These are phyloP conservation scores for Cladosporium oxysporum DNA, from an alignment of 2,329 filamentous ascomycete species.

Conservation along the genomic window DNA sequence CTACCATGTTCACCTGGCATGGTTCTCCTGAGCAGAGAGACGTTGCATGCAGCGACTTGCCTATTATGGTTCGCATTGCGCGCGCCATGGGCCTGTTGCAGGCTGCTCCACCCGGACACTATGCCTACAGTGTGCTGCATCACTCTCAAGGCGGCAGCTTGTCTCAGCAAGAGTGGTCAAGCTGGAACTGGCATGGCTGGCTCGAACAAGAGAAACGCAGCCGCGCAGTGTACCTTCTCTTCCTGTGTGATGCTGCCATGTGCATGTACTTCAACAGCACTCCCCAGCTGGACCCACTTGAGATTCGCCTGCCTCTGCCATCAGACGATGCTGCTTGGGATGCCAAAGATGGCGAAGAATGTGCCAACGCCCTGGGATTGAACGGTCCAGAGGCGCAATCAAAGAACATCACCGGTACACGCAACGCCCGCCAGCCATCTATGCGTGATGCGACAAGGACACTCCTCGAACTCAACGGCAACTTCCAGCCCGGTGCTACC, in stretches of 20 bases:
- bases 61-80: constrained; percentile 58
- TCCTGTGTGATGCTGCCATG: constrained; percentile 64
- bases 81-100: constrained; percentile 59
- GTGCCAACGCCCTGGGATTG: constrained; percentile 66
- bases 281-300: constrained; percentile 63
- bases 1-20: constrained; percentile 68
- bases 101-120: constrained; percentile 51
- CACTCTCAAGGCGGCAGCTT: constrained; percentile 53
- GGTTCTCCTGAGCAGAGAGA: constrained; percentile 67
- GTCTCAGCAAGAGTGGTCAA: constrained; percentile 50
- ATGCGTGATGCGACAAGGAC: constrained; percentile 63
- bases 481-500: constrained; percentile 65
- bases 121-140: constrained; percentile 62
- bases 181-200: constrained; percentile 68
- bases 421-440: constrained; percentile 64
- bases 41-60: constrained; percentile 61
- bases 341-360: constrained; percentile 59
- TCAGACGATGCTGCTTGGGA: constrained; percentile 75
- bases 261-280: constrained; percentile 71
- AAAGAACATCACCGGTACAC: constrained; percentile 64
- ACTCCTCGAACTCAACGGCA: constrained; percentile 59
- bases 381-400: constrained; percentile 58
- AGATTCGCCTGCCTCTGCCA: constrained; percentile 68
- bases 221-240: constrained; percentile 65
- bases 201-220: constrained; percentile 70